Base-by-base conservation (phyloP, 768 basidiomycete species). In the Termitomyces sp. region DNA sequence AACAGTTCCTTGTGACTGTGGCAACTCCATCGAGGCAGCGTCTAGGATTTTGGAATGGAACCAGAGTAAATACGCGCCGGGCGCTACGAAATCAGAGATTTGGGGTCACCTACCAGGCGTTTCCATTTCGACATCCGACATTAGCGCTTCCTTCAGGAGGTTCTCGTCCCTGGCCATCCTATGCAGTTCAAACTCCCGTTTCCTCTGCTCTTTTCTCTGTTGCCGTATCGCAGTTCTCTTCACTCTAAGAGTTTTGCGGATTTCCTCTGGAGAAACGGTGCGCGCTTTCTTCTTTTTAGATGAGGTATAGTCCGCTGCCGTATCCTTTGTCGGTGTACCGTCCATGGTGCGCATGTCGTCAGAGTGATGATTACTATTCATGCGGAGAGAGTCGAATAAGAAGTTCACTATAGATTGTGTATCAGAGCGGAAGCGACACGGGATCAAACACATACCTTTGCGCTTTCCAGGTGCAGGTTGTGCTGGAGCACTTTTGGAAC, bases 211-310 rank as follows among this genome's bases (percentile, higher is more conserved):
- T 41, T 66, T 68, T 56, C 77, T 79, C 53, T 68, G 72, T 50
- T 69, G 74, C 52, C 79, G 74, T 15, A 77, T 71, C 48, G 71
- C 73, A 3, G 58, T 54, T 36, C 70, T 70, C 44, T 70, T 75
- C 11, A 70, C 65, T 31, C 71, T 70, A 3, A 76, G 52, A 29
- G 70, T 29, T 39, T 39, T 56, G 22, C 70, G n/a, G 70, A 76
- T 59, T 70, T 73, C 18, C 67, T 62, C 40, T 70, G 80, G 81
- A 22, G 85, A 78, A 2, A 69, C 62, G 0, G 76, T 83, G 50
- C 86, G 76, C 25, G 73, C 72, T 13, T 83, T 78, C 63, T 87
- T 86, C 13, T 51, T 51, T 51, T 65, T 67, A n/a, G 62, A 66
- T 16, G 70, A 56, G 23, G 66, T 49, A 54, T 72, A 75, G 43